Conservation (phyloP, 2,329 filamentous ascomycete genomes). For the Diplodia seriata region DNA sequence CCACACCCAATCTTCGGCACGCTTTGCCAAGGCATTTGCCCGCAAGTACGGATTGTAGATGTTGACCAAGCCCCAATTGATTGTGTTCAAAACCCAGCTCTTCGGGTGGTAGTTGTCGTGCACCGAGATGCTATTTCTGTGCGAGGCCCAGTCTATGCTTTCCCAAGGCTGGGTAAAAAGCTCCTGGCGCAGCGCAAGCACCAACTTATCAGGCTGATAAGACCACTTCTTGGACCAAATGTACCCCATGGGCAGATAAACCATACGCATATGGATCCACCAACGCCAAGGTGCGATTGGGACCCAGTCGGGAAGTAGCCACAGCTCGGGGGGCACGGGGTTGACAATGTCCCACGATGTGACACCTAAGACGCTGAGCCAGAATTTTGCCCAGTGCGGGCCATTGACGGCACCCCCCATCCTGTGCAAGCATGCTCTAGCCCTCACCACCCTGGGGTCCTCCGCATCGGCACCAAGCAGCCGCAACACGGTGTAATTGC, state of each 20-base stretch:
- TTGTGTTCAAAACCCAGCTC: slow-evolving; percentile 76
- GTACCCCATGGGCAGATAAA: slow-evolving; percentile 93
- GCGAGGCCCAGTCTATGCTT: slow-evolving; percentile 75
- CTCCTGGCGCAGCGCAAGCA: slow-evolving; percentile 76
- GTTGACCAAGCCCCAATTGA: slow-evolving; percentile 80
- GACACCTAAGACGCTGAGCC: slow-evolving; percentile 84
- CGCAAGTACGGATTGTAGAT: slow-evolving; percentile 83
- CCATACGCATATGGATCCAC: slow-evolving; percentile 98
- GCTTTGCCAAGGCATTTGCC: slow-evolving; percentile 67
- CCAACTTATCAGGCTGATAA: slow-evolving; percentile 76
- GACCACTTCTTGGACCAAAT: slow-evolving; percentile 84
- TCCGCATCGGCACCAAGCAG: slow-evolving; percentile 84
- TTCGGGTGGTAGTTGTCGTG: slow-evolving; percentile 94
- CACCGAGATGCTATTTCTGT: slow-evolving; percentile 82
- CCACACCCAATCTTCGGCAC: slow-evolving; percentile 81
- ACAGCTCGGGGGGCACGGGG: slow-evolving; percentile 89
- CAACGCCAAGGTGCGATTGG: slow-evolving; percentile 91
- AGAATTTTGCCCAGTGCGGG: slow-evolving; percentile 98
- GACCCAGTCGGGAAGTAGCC: slow-evolving; percentile 89
- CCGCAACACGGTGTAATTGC: slow-evolving; percentile 86
- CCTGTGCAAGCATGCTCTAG: slow-evolving; percentile 79
- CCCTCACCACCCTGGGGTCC: slow-evolving; percentile 84
- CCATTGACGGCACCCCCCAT: slow-evolving; percentile 83
- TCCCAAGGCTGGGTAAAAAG: slow-evolving; percentile 81
- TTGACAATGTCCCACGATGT: slow-evolving; percentile 93